Base-by-base conservation (phyloP, 768 basidiomycete genomes). In the Asterophora lycoperdoides region DNA sequence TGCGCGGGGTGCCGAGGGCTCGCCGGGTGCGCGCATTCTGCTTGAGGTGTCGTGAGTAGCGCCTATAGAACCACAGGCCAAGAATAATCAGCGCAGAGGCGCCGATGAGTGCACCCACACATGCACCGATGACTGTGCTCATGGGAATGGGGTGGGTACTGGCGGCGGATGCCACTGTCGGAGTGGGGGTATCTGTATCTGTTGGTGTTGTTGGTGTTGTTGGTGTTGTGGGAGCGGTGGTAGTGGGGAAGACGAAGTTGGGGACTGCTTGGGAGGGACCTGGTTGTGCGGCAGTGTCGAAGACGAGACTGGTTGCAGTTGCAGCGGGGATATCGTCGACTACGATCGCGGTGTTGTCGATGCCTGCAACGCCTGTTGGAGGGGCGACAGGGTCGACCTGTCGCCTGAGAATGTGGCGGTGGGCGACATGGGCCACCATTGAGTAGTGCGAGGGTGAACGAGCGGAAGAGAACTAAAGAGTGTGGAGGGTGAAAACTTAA, bases 31-130 rank as follows among this genome's bases (percentile, higher is more conserved):
- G 43, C 36, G 60, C 48, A 32, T 55, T 58, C 39, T 62, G 49
- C 51, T 74, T 70, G 38, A 75, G 70, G 8, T 70, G 71, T 43
- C 61, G 65, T 17, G 69, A 64, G 46, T 76, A 76, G 17, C 80
- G 77, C 41, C 67, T 73, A 64, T 80, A 81, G 48, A 80, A 72
- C 68, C 75, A 78, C 36, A 84, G 48, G 35, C 67, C 77, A 44
- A 84, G 64, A 8, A 81, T 55, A 35, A 79, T 70, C 41, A 86
- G 63, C 17, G 77, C 62, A 28, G 73, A 58, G 26, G 75, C 70
- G 38, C 82, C 77, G 33, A 76, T 75, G 56, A 86, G 74, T 19
- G 82, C 79, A 4, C 76, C 84, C 1, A 84, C 67, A 53, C 85
- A 87, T 17, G 75, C 74, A 4, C 76, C 85, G 29, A 88, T 69